Evolutionary conservation across 768 basidiomycete species (phyloP), one percentile per base, ranked within the genome.

Genomic region (Lactarius indigo): DNA sequence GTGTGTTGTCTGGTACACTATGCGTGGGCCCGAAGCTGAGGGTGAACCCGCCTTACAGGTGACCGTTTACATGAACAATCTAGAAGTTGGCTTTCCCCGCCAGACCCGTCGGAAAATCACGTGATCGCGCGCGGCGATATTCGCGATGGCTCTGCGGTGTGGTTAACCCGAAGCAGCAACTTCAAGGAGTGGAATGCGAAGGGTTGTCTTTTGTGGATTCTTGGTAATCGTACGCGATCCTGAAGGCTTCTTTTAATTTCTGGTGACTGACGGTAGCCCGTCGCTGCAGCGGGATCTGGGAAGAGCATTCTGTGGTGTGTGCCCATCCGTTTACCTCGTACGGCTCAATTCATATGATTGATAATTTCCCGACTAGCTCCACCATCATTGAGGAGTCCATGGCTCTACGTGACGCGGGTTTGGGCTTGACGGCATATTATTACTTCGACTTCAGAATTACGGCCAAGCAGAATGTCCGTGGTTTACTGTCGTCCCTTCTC

Each of bases 71-170:
- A 57, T 9, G 18, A 44, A 20, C n/a, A 41, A 8, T 39, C 57
- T 20, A 37, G 30, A 30, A 42, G 28, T 42, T 64, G 63, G 63
- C 63, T 64, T 10, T 57, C 63, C n/a, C 63, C 63, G 18, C 63
- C 63, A 26, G 41, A 64, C 28, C 39, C 63, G 4, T 64, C 63
- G 12, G 30, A 37, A 57, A 64, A 64, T n/a, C 63, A 64, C 12
- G 57, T 57, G 33, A 44, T n/a, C 8, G 56, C 56, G 26, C 13
- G 30, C 26, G 7, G 2, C 0, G 20, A 18, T 42, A 55, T 18
- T 30, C 26, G 33, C 37, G 52, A 28, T 2, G 37, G 55, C 33
- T 44, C 63, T 31, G 35, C 55, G 2, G 35, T 20, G 20, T 64
- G 63, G 63, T 42, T 64, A 8, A 55, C 20, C 5, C 55, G 18